Evolutionary conservation across 2,329 filamentous ascomycete genomes (phyloP).

Genomic region (Didymella exigua): DNA sequence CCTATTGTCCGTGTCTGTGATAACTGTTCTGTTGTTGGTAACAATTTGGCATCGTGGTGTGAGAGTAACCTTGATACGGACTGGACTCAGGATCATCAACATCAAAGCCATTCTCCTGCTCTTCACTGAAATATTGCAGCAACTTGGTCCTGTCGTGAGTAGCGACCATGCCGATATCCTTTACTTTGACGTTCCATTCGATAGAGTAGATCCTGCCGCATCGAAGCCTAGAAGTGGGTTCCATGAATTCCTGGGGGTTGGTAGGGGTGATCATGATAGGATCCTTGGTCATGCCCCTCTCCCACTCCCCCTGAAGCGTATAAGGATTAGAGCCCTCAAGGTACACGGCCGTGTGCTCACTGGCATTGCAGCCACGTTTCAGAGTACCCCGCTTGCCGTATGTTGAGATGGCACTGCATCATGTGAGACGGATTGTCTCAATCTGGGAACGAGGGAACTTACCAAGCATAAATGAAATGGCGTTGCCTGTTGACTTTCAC

Average conservation of each 20-base stretch:
- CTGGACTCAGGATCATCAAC: too few relatives aligned
- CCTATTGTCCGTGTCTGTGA: too few relatives aligned
- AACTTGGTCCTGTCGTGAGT: conserved; percentile 29
- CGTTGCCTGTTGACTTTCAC: conserved; percentile 14
- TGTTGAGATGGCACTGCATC: conserved; percentile 48
- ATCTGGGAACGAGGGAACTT: not conserved
- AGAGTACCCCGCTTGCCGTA: conserved; percentile 46
- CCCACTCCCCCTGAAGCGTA: conserved; percentile 32
- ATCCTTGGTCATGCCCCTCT: conserved; percentile 43
- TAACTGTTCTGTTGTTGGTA: too few relatives aligned
- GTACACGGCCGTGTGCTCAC: conserved; percentile 50
- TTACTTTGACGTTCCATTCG: conserved; percentile 53
- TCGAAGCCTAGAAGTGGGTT: conserved; percentile 32
- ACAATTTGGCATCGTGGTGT: too few relatives aligned
- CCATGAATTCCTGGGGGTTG: conserved; percentile 36
- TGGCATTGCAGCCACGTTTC: conserved; percentile 45
- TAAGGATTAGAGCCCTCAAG: conserved; percentile 10
- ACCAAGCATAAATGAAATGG: conserved; percentile 35
- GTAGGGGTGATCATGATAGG: conserved; percentile 45
- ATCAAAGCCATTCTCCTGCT: too few relatives aligned
- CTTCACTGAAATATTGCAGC: conserved; percentile 10
- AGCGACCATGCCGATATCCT: conserved; percentile 48
- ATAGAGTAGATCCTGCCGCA: conserved; percentile 47
- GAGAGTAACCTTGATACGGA: too few relatives aligned
- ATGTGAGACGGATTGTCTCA: not conserved